phyloP scores from a whole-genome alignment of 179 eudicot species.

The Drosera spatulata region DNA sequence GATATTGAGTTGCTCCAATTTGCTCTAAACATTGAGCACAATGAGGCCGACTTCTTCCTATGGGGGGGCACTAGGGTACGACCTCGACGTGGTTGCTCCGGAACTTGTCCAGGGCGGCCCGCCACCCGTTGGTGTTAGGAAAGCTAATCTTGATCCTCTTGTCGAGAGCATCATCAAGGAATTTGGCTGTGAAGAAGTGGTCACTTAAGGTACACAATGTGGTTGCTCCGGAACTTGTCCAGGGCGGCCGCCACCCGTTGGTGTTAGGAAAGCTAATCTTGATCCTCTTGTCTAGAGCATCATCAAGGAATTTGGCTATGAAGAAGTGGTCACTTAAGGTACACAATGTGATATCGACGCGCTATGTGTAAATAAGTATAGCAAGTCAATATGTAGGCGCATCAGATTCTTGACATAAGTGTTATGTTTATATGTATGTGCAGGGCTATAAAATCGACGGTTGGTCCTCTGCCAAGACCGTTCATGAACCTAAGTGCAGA shows the following conservation, averaged over 20 bases:
- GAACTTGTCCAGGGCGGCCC: conserved; percentile 59
- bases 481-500: conserved; percentile 40
- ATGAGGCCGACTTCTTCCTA: conserved; percentile 60
- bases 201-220: conserved; percentile 65
- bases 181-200: conserved; percentile 69
- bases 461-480: conserved; percentile 65
- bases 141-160: conserved; percentile 57
- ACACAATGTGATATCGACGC: conserved; percentile 24
- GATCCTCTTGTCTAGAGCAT: conserved; percentile 30
- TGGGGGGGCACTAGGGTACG: conserved; percentile 50
- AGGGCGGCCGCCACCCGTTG: conserved; percentile 68
- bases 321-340: conserved; percentile 87
- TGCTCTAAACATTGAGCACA: conserved; percentile 55
- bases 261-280: conserved; percentile 55
- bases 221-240: conserved; percentile 40
- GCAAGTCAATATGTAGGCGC: too few species aligned
- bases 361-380: too few species aligned
- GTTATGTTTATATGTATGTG: not conserved
- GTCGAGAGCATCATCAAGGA: conserved; percentile 29
- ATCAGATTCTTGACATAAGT: too few species aligned
- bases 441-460: conserved; percentile 40
- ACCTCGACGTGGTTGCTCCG: conserved; percentile 54
- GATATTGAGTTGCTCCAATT: conserved; percentile 46
- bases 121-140: conserved; percentile 52
- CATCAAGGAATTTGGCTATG: conserved; percentile 43